Evolutionary conservation across 2,329 filamentous ascomycete genomes (phyloP).

Genomic region (Nothomitra cinnamomea): DNA sequence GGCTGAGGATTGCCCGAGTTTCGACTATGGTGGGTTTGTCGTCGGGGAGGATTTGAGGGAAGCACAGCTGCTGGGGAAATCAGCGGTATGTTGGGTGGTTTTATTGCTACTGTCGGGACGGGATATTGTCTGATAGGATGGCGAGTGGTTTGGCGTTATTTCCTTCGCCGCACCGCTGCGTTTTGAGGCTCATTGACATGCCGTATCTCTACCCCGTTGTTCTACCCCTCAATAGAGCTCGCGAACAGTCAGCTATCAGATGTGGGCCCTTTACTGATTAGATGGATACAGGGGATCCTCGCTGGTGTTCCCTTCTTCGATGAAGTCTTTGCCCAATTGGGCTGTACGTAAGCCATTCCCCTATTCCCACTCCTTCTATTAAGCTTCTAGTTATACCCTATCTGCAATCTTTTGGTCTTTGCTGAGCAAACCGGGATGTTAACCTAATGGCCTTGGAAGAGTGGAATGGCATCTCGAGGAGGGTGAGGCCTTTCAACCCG

Average conservation of each 20-base stretch:
- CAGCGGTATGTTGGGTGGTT: constrained; percentile 23
- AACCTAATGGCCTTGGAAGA: constrained; percentile 17
- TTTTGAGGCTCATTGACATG: too few relatives aligned
- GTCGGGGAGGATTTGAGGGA: constrained; percentile 44
- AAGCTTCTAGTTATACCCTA: not conserved
- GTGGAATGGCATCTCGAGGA: constrained; percentile 78
- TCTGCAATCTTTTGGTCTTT: not conserved
- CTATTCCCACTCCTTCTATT: not conserved
- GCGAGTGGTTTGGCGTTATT: too few relatives aligned
- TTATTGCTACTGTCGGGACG: not conserved
- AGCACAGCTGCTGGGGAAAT: constrained; percentile 38
- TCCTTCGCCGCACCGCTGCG: too few relatives aligned
- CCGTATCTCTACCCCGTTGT: not conserved
- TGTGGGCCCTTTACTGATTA: not conserved
- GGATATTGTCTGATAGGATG: too few relatives aligned
- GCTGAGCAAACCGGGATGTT: not conserved
- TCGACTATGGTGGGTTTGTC: constrained; percentile 95
- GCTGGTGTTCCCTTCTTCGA: constrained; percentile 91
- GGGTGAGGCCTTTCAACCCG: constrained; percentile 49
- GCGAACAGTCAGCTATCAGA: not conserved
- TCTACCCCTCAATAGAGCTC: not conserved
- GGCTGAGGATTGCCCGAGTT: constrained; percentile 87
- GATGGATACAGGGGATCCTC: constrained; percentile 45
- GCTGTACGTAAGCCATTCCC: constrained; percentile 44
- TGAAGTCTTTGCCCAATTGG: constrained; percentile 79